Evolutionary conservation across 345 rosid genomes (phyloP), one percentile per base, ranked within the genome.

Genomic region (Eucalyptus curtisii): DNA sequence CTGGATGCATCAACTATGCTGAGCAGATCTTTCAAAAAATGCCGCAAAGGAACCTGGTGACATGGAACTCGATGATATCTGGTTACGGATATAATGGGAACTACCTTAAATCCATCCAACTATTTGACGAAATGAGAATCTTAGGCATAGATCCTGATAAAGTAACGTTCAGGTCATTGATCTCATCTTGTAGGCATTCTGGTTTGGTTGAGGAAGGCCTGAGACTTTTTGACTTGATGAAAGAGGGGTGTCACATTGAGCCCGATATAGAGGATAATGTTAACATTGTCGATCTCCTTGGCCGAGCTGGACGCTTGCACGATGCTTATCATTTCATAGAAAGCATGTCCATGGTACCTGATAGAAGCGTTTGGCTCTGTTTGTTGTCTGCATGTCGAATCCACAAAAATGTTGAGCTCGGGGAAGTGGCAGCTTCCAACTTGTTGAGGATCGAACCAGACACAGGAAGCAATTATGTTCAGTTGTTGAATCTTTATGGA

Each of bases 121-220:
- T 94, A 50, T 95, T 95, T 49, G 89, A 94, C 19, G 94, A 95
- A 89, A 95, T 96, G 99, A 94, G 89, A 90, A 93, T 89, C 48
- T 88, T 55, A 59, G 95, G 94, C 82, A 89, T 91, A 88, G 88
- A 55, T 20, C 96, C 98, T 13, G 97, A 97, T 89, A 93, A 91
- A 84, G 91, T 93, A n/a, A 95, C 99, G 49, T 97, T 97, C 90
- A 90, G 95, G 86, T 92, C 96, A 90, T 88, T 96, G 91, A 90
- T 97, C 68, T 94, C 98, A 87, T 93, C 97, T 86, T 97, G 98
- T 92, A 97, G 94, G 89, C 99, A 96, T 94, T 94, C 96, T 22
- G 98, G 99, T 90, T 87, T 94, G 49, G 93, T 94, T 13, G 87
- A 94, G 87, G 94, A 93, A 90, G 98, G 99, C 87, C 93, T 90